phyloP scores from a whole-genome alignment of 164 flowering plant genomes.

The Liriodendron chinense region DNA sequence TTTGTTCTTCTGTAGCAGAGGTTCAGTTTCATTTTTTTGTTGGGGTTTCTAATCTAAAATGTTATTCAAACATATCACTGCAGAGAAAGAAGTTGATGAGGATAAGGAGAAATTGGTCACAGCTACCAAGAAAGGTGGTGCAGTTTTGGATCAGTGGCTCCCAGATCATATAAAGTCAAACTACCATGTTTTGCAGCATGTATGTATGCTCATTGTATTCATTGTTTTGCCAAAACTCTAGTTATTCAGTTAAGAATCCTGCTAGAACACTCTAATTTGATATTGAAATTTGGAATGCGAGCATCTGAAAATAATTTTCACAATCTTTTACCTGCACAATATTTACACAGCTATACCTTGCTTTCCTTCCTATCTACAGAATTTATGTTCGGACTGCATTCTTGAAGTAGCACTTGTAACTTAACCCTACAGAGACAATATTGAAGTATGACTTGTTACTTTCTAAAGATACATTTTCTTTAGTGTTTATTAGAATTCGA shows the following conservation, averaged over 20 bases:
- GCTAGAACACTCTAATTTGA: too few relatives aligned
- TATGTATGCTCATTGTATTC: constrained; percentile 17
- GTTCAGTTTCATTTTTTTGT: background rate
- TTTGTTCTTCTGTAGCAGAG: background rate
- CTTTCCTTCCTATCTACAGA: background rate
- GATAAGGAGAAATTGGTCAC: constrained; percentile 34
- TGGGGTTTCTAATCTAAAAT: background rate
- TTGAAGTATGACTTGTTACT: background rate
- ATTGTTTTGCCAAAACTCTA: background rate
- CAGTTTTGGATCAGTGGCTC: constrained; percentile 79
- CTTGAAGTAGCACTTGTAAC: background rate
- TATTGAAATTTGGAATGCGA: background rate
- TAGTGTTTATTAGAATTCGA: background rate
- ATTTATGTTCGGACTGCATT: background rate
- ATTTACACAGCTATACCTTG: background rate
- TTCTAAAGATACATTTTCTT: background rate
- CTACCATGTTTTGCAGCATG: constrained; percentile 74
- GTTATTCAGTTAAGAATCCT: background rate
- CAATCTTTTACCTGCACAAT: background rate
- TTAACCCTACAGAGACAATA: background rate
- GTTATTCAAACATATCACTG: constrained; percentile 2
- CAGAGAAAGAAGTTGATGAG: constrained; percentile 35
- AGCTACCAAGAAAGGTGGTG: constrained; percentile 74
- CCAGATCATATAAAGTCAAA: constrained; percentile 70
- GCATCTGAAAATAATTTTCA: background rate